Evolutionary conservation across 306 rosid genomes (phyloP), one percentile per base, ranked within the genome.

Genomic region (Cicer pinnatifidum): DNA sequence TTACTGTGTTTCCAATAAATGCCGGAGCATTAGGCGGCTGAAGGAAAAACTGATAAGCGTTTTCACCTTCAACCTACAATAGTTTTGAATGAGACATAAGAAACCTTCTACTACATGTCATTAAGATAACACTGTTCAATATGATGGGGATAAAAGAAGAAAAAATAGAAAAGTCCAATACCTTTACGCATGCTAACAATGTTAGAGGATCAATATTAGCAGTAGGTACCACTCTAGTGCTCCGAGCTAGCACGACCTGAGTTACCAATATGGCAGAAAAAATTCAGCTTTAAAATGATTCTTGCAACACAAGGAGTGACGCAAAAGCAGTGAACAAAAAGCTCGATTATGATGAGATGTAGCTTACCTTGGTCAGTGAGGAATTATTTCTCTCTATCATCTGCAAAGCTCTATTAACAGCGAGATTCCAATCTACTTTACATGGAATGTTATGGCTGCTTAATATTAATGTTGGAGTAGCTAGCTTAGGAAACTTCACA

Each of bases 171-270:
- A 63, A 74, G 16, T 9, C 9, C 33, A 78, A 37, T 76, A 89
- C 98, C 97, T 85, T 87, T 78, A 94, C 85, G 81, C 90, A 89
- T 67, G 92, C 89, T 72, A 94, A 67, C 95, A 96, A 94, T 19
- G 82, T 71, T 47, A 89, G 73, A 39, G 99, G 96, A 80, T 91
- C 91, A 23, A 94, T 85, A 78, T 83, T 85, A 53, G 82, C 71
- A 57, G 88, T 75, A 11, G 99, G 87, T 68, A 87, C 86, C 37
- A 94, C 88, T 87, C 91, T 87, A 78, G 92, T 94, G 82, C 95
- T 91, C 12, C 99, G 89, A 28, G 96, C 96, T 33, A 94, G 92
- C 48, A 94, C 99, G 64, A 94, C 99, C 99, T 94, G 84, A 77
- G 78, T 82, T 75, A 65, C 62, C 62, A 75, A 66, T 10, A 80